A percentile compares a stretch with the other conserved stretches of the same genome.
phyloP scores from a whole-genome alignment of 148 eudicot genomes.

The Cornus suecica region DNA sequence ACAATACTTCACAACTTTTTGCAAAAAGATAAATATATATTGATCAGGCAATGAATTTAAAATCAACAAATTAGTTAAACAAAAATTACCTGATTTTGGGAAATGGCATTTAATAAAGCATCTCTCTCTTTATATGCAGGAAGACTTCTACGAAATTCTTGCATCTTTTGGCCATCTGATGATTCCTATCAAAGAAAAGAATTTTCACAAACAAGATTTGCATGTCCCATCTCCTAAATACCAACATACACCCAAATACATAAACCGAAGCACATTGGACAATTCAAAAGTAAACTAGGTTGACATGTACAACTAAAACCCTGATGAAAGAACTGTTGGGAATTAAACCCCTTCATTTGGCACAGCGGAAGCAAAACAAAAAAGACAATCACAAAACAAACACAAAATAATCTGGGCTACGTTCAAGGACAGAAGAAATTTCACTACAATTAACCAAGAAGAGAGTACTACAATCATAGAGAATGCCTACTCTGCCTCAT shows the following conservation, averaged over 20 bases:
- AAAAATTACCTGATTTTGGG: constrained; percentile 70
- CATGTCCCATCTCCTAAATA: background rate
- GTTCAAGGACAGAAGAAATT: no score
- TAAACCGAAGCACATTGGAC: background rate
- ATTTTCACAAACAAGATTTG: constrained; percentile 14
- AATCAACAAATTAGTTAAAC: background rate
- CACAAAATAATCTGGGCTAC: no score
- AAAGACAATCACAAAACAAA: no score
- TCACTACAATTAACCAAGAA: no score
- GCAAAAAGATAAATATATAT: background rate
- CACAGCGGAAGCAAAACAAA: background rate
- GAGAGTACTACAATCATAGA: no score
- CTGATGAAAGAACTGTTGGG: background rate
- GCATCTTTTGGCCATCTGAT: constrained; percentile 90
- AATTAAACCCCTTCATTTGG: background rate
- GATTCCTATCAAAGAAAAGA: constrained; percentile 51
- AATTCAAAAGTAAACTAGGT: background rate
- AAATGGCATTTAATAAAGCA: constrained; percentile 52
- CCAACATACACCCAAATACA: background rate
- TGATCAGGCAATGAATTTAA: background rate
- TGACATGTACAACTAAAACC: background rate
- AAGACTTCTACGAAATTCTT: constrained; percentile 75
- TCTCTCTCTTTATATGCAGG: constrained; percentile 89
- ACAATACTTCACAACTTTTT: background rate
- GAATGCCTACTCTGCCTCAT: no score